Evolutionary conservation across 192 early-diverging fungal species (phyloP), one percentile per base, ranked within the genome.

Genomic region (Funneliformis geosporum): DNA sequence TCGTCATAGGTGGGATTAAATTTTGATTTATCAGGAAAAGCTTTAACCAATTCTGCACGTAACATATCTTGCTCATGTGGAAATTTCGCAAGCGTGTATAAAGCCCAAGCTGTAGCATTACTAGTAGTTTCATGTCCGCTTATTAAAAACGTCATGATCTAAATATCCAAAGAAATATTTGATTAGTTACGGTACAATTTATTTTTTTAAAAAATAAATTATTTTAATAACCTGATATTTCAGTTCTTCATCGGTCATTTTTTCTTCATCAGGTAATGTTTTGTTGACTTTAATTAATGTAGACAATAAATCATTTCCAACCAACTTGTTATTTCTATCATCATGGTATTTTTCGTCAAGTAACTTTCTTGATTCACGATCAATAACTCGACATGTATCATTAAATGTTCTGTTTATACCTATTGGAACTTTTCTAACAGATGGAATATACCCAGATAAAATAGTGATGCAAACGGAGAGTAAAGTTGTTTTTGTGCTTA

Each of bases 101-200:
- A 81, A 68, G 84, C 82, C 90, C 90, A 91, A 16, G 83, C 83
- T 10, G 87, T 68, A 0, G 86, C 79, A 8, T 85, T 81, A 40
- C 82, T 83, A 0, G 90, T 88, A 2, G 90, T 89, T 80, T 89
- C 88, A 70, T 91, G 90, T 25, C 90, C 90, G 90, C 90, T 1
- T 18, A 33, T 27, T n/a, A 69, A 25, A 25, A 69, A 69, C 42
- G 67, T 69, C 67, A 69, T 69, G 18, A 69, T 69, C 67, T 69
- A 23, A 18, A 18, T 59, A 33, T 2, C 33, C 33, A 18, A 18
- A 8, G 11, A 65, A 65, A 65, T 28, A 21, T 12, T 8, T 42
- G 18, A 18, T 40, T 14, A 8, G 18, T 65, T 28, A 28, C 8
- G 12, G 2, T 11, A 33, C 33, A 33, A 33, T 2, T 9, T 28